Percentiles rank a stretch among this genome's conserved stretches.
These are phyloP conservation scores for Nephelium lappaceum DNA, from an alignment of 345 rosid species.

Conservation along the genomic window DNA sequence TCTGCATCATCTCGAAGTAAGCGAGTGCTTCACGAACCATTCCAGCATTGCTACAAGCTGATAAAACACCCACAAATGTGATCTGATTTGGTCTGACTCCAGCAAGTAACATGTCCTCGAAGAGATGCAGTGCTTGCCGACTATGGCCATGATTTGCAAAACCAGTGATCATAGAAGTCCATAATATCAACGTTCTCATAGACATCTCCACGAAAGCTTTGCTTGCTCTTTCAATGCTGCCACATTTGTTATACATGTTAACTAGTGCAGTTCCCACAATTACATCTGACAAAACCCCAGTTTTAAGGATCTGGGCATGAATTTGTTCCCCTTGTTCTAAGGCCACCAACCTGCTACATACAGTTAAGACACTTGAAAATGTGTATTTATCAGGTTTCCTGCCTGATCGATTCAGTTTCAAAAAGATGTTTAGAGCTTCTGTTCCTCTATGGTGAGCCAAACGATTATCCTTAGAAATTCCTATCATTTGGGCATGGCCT, in stretches of 20 bases:
- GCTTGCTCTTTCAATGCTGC: slow-evolving; percentile 48
- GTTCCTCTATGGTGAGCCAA: slow-evolving; percentile 40
- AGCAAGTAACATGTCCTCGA: slow-evolving; percentile 59
- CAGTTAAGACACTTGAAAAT: slow-evolving; percentile 54
- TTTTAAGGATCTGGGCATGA: slow-evolving; percentile 54
- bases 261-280: slow-evolving; percentile 58
- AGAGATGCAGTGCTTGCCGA: slow-evolving; percentile 53
- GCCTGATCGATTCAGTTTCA: slow-evolving; percentile 38
- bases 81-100: slow-evolving; percentile 58
- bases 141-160: slow-evolving; percentile 47
- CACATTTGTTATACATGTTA: slow-evolving; percentile 63
- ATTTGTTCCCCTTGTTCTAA: slow-evolving; percentile 55
- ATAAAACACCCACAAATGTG: slow-evolving; percentile 60
- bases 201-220: slow-evolving; percentile 58
- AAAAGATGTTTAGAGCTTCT: slow-evolving; percentile 45
- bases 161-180: slow-evolving; percentile 62
- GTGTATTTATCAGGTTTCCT: slow-evolving; percentile 52
- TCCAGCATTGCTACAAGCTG: slow-evolving; percentile 56
- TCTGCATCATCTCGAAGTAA: slow-evolving; percentile 55
- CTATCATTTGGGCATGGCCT: slow-evolving; percentile 56
- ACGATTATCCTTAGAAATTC: slow-evolving; percentile 40
- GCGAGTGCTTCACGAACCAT: slow-evolving; percentile 55
- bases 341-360: slow-evolving; percentile 48
- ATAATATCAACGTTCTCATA: slow-evolving; percentile 51
- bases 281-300: slow-evolving; percentile 45